Percentiles rank a stretch among this genome's conserved stretches.
These are phyloP conservation scores for Abelmoschus esculentus DNA, from an alignment of 345 rosid genomes.

Conservation along the genomic window DNA sequence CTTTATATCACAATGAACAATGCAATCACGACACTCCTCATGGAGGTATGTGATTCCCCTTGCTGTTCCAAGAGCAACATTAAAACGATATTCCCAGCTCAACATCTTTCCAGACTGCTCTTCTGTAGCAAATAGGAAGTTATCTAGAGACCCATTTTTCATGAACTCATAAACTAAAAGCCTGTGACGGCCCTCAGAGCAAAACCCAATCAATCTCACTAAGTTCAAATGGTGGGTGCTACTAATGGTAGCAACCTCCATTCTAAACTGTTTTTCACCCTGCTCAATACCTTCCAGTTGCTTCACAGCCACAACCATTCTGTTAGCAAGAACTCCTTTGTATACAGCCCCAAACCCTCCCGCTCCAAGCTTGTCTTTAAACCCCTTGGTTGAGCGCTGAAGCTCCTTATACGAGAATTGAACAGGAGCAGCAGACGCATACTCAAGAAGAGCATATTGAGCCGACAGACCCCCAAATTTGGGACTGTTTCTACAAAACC, in stretches of 20 bases:
- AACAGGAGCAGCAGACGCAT: constrained; percentile 1
- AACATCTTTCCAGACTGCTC: not conserved
- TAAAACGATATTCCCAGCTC: not conserved
- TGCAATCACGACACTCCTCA: not conserved
- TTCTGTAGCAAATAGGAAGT: not conserved
- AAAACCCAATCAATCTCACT: not conserved
- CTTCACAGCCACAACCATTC: not conserved
- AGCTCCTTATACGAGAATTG: not conserved
- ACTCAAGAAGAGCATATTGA: not conserved
- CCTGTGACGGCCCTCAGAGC: not conserved
- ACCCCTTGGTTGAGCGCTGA: not conserved
- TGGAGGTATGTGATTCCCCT: not conserved
- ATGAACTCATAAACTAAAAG: constrained; percentile 1
- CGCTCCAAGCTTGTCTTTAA: not conserved
- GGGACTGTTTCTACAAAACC: not conserved
- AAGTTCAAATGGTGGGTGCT: constrained; percentile 3
- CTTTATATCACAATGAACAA: constrained; percentile 1
- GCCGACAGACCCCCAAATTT: not conserved
- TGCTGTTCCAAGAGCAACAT: not conserved
- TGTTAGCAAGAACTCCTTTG: not conserved
- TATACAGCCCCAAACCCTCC: constrained; percentile 1
- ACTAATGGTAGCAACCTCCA: constrained; percentile 1
- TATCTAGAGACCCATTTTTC: constrained; percentile 1
- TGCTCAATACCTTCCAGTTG: not conserved
- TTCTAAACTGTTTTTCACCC: not conserved